These are phyloP conservation scores for Phaeotremella skinneri DNA, from an alignment of 768 basidiomycete genomes.

Conservation along the genomic window DNA sequence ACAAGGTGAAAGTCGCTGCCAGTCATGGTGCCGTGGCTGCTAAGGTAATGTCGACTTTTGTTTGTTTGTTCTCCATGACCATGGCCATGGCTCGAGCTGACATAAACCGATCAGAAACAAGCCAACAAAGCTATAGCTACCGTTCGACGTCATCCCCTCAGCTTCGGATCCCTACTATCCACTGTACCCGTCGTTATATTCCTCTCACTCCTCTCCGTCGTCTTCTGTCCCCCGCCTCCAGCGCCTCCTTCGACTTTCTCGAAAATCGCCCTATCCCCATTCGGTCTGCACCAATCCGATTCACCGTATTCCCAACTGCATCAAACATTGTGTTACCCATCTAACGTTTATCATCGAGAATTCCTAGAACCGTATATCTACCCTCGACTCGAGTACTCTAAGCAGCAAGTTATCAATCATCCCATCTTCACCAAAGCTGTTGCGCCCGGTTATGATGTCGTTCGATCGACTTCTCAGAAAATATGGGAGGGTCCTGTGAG, in stretches of 20 bases:
- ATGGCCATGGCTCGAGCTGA: background rate
- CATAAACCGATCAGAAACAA: slow-evolving; percentile 10
- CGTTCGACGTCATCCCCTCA: slow-evolving; percentile 37
- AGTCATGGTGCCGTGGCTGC: slow-evolving; percentile 20
- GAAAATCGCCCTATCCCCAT: slow-evolving; percentile 26
- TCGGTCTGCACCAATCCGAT: slow-evolving; percentile 23
- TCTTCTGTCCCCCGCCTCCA: slow-evolving; percentile 41
- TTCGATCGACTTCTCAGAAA: background rate
- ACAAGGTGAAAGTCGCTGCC: slow-evolving; percentile 26
- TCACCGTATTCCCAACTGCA: slow-evolving; percentile 15
- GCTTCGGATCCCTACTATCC: slow-evolving; percentile 33
- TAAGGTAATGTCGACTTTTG: slow-evolving; percentile 27
- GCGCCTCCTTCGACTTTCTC: slow-evolving; percentile 25
- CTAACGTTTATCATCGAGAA: slow-evolving; percentile 39
- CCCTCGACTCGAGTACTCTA: slow-evolving; percentile 30
- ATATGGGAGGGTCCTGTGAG: slow-evolving; percentile 28
- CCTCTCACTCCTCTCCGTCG: slow-evolving; percentile 38
- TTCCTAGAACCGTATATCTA: slow-evolving; percentile 47
- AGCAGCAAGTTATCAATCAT: slow-evolving; percentile 11
- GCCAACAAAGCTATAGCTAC: slow-evolving; percentile 26
- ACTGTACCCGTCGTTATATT: slow-evolving; percentile 42
- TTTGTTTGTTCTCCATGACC: background rate
- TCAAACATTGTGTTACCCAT: slow-evolving; percentile 42
- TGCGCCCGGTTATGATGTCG: slow-evolving; percentile 20
- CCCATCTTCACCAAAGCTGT: slow-evolving; percentile 29